phyloP scores from a whole-genome alignment of 805 yeast genomes.

The Suhomyces sp. region DNA sequence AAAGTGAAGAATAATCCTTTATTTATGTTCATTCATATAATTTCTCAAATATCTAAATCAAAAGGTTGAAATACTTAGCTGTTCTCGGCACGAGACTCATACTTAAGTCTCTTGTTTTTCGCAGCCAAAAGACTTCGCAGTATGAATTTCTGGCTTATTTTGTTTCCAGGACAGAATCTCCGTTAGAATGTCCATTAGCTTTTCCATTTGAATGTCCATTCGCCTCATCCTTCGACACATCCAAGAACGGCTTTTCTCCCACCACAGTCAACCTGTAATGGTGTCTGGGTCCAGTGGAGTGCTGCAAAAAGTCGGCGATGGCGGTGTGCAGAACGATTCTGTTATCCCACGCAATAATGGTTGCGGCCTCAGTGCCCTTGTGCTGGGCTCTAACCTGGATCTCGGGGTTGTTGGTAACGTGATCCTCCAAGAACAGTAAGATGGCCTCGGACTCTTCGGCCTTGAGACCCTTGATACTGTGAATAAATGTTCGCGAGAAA shows the following conservation, averaged over 20 bases:
- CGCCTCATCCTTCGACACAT: background rate
- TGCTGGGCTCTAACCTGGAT: conserved; percentile 24
- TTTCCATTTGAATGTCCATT: background rate
- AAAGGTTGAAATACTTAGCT: background rate
- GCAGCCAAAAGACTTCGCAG: too few species aligned
- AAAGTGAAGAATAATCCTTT: too few species aligned
- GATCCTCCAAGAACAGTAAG: conserved; percentile 21
- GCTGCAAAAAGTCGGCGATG: conserved; percentile 20
- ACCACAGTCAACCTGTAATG: conserved; percentile 24
- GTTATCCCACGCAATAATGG: conserved; percentile 28
- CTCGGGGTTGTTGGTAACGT: conserved; percentile 21
- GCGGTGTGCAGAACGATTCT: conserved; percentile 22
- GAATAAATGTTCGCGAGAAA: conserved; percentile 20
- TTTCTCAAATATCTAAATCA: background rate
- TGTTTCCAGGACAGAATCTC: background rate
- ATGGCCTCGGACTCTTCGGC: conserved; percentile 19
- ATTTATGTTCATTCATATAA: too few species aligned
- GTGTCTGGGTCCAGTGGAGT: conserved; percentile 22
- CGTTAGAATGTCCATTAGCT: background rate
- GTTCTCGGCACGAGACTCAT: background rate
- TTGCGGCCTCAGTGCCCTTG: conserved; percentile 19
- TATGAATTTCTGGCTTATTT: background rate
- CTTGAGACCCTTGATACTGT: conserved; percentile 22
- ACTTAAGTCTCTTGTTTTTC: background rate
- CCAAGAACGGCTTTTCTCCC: conserved; percentile 25